Base-by-base conservation (phyloP, 108 stramenopile species). In the Cyclotella sp. region DNA sequence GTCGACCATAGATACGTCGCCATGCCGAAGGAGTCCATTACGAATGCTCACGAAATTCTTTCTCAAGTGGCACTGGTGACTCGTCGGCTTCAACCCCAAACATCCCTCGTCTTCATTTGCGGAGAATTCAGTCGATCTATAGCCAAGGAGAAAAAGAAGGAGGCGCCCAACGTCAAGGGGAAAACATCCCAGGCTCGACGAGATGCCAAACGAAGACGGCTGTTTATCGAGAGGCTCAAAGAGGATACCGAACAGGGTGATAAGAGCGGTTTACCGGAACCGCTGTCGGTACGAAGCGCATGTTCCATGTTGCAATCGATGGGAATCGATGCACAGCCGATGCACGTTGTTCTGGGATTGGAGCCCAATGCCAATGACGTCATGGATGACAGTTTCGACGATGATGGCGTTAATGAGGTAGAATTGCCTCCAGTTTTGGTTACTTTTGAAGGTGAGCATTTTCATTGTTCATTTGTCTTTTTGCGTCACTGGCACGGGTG, bases 361-460 rank as follows among this genome's bases (percentile, higher is more conserved):
- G 88, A 88, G 62, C 75, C 70, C 3, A 86, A 86, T 68, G 83
- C 73, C 18, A 68, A 70, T 51, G 77, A 76, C 8, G 61, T 21
- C 16, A 72, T 13, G 34, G 68, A 62, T 40, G 70, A 67, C 39
- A 63, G 71, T 24, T 40, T 72, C n/a, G 61, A 39, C 9, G 34
- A n/a, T 21, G 66, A 44, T 11, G 46, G 70, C 30, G 77, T 75
- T 5, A 68, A 74, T 16, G 78, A 70, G 28, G 70, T 71, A 7
- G 70, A 78, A 3, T 45, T 78, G 16, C 86, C 88, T 8, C 80
- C 84, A 15, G 68, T 90, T n/a, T 75, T 90, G 34, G 90, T 90
- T 0, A 88, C 90, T 47, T 85, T 87, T 61, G 88, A 89, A 78
- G 60, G 60, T 61, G 15, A 39, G 60, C 15, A 15, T 21, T 2